Percentiles rank a stretch among this genome's conserved stretches.
These are phyloP conservation scores for Didymella arachidicola DNA, from an alignment of 2,329 filamentous ascomycete genomes.

Conservation along the genomic window DNA sequence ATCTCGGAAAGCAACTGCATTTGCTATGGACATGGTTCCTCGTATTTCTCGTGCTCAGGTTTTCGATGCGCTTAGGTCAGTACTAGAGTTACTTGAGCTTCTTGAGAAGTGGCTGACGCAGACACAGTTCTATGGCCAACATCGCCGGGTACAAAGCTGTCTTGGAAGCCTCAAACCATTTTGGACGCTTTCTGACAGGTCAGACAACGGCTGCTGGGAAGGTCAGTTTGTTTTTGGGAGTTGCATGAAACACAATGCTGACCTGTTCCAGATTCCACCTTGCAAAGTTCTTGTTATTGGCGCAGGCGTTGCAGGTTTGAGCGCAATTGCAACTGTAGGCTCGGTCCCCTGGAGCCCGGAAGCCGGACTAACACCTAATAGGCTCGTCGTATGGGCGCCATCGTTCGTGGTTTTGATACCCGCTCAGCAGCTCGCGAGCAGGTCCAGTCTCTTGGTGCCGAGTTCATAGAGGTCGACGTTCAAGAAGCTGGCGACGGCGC, in stretches of 20 bases:
- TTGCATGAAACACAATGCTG: not conserved
- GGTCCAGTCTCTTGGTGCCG: constrained; percentile 87
- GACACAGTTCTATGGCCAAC: constrained; percentile 85
- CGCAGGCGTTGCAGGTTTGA: constrained; percentile 86
- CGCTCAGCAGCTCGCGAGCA: constrained; percentile 86
- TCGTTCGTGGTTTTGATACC: constrained; percentile 92
- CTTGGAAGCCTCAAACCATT: constrained; percentile 86
- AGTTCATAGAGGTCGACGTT: constrained; percentile 87
- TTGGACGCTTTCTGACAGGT: constrained; percentile 86
- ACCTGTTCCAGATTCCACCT: constrained; percentile 73
- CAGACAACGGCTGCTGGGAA: constrained; percentile 87
- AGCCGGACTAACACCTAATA: constrained; percentile 25
- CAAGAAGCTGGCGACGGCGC: constrained; percentile 84
- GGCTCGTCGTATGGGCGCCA: constrained; percentile 84
- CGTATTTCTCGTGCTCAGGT: constrained; percentile 88
- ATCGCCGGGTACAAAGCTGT: constrained; percentile 94
- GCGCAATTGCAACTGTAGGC: constrained; percentile 79
- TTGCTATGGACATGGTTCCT: constrained; percentile 94
- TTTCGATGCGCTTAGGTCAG: constrained; percentile 75
- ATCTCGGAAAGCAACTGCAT: constrained; percentile 73
- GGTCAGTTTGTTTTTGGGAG: constrained; percentile 12
- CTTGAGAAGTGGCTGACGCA: constrained; percentile 17
- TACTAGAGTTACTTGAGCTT: not conserved
- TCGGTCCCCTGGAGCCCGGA: constrained; percentile 16
- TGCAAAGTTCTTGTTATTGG: constrained; percentile 92